Conservation (phyloP, 345 rosid genomes). For the Aquilaria malaccensis region DNA sequence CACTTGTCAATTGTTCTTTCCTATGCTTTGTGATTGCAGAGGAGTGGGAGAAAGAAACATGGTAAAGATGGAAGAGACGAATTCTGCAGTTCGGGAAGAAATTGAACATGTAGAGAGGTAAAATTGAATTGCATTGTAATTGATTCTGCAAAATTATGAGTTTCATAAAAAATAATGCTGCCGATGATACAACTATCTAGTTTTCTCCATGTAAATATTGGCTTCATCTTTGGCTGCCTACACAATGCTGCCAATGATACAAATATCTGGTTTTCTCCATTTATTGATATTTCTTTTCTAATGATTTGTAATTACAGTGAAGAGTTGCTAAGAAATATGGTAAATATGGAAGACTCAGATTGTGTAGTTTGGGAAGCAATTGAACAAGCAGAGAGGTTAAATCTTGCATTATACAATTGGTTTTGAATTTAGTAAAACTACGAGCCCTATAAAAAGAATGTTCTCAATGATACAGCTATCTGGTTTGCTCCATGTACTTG, state of each 20-base stretch:
- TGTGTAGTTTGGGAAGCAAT: no score
- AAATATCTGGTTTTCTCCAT: not conserved
- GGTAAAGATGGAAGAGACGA: conserved; percentile 10
- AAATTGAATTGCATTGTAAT: no score
- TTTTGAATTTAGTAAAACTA: not conserved
- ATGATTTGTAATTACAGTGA: no score
- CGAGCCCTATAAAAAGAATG: not conserved
- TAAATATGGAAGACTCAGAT: no score
- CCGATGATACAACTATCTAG: conserved; percentile 46
- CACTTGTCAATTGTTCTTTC: no score
- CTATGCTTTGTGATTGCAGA: no score
- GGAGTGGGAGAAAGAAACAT: not conserved
- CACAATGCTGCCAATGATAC: conserved; percentile 19
- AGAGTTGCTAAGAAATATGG: no score
- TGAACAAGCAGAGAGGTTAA: no score
- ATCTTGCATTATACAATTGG: no score
- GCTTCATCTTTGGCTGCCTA: conserved; percentile 60
- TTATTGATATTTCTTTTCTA: not conserved
- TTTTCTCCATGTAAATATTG: conserved; percentile 69
- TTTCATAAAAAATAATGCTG: not conserved
- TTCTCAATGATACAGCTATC: conserved; percentile 38
- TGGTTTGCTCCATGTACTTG: conserved; percentile 69
- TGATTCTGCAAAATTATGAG: not conserved
- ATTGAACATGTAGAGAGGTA: conserved; percentile 30
- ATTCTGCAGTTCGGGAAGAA: conserved; percentile 19